phyloP scores from a whole-genome alignment of 306 rosid species.

The Vicia sativa region DNA sequence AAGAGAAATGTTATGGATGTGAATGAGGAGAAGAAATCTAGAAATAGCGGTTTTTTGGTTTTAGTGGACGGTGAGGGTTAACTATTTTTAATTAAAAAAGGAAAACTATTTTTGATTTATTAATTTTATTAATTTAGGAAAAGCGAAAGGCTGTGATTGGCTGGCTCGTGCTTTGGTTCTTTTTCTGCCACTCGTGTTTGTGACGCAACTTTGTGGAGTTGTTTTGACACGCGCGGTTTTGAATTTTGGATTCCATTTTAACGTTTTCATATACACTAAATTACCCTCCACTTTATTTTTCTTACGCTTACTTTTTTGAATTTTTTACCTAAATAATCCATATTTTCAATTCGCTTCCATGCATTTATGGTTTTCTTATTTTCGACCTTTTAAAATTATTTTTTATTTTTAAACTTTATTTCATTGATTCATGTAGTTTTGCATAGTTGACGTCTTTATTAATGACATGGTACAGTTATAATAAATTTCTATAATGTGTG shows the following conservation, averaged over 20 bases:
- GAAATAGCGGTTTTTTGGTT: conserved; percentile 30
- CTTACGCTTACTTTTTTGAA: no score
- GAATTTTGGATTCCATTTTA: conserved; percentile 21
- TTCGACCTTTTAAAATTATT: no score
- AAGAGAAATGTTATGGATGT: neutral
- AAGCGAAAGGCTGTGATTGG: conserved; percentile 37
- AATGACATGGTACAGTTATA: no score
- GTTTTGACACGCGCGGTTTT: neutral
- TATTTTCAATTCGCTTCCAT: no score
- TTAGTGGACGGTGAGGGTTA: conserved; percentile 23
- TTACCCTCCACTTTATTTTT: neutral
- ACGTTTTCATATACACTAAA: neutral
- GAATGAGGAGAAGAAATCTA: neutral
- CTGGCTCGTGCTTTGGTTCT: conserved; percentile 1
- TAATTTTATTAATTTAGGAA: conserved; percentile 5
- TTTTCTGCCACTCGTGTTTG: conserved; percentile 53
- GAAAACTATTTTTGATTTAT: neutral
- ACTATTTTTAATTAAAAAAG: conserved; percentile 2
- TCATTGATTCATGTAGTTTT: no score
- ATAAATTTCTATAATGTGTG: no score
- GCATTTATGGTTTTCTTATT: no score
- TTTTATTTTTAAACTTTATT: no score
- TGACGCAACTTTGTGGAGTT: conserved; percentile 42
- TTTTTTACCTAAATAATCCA: no score
- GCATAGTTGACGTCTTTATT: no score